phyloP scores from a whole-genome alignment of 164 flowering plant genomes.

The Chloranthus sessilifolius region DNA sequence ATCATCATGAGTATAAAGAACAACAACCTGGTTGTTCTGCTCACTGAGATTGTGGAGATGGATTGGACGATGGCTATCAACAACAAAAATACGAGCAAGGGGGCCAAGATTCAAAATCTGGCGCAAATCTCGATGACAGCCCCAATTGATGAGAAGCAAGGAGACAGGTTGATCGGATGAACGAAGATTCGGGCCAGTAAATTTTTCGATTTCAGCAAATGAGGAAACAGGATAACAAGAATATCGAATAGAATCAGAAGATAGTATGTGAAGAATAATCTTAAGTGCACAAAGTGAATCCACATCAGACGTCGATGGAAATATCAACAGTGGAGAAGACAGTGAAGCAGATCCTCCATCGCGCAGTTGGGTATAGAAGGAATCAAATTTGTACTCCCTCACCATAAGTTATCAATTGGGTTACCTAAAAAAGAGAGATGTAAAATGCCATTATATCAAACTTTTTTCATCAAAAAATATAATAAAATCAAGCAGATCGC shows the following conservation, averaged over 20 bases:
- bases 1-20: slow-evolving; percentile 70
- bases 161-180: slow-evolving; percentile 44
- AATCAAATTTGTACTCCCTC: slow-evolving; percentile 56
- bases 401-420: slow-evolving; percentile 45
- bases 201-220: slow-evolving; percentile 66
- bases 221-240: slow-evolving; percentile 87
- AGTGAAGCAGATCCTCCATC: slow-evolving; percentile 51
- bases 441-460: too few relatives aligned
- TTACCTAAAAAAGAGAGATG: not conserved
- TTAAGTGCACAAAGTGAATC: slow-evolving; percentile 85
- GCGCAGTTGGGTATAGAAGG: slow-evolving; percentile 63
- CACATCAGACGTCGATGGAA: slow-evolving; percentile 84
- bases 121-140: slow-evolving; percentile 76
- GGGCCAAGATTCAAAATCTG: slow-evolving; percentile 47
- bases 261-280: slow-evolving; percentile 56
- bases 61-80: slow-evolving; percentile 86
- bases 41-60: slow-evolving; percentile 80
- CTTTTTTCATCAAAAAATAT: too few relatives aligned
- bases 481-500: too few relatives aligned
- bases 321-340: slow-evolving; percentile 60
- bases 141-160: slow-evolving; percentile 82
- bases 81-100: slow-evolving; percentile 61
- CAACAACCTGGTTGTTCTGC: slow-evolving; percentile 58
- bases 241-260: slow-evolving; percentile 73
- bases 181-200: slow-evolving; percentile 36